Percentiles rank a stretch among this genome's conserved stretches.
These are phyloP conservation scores for Aureobasidium sp. DNA, from an alignment of 2,329 filamentous ascomycete genomes.

Conservation along the genomic window DNA sequence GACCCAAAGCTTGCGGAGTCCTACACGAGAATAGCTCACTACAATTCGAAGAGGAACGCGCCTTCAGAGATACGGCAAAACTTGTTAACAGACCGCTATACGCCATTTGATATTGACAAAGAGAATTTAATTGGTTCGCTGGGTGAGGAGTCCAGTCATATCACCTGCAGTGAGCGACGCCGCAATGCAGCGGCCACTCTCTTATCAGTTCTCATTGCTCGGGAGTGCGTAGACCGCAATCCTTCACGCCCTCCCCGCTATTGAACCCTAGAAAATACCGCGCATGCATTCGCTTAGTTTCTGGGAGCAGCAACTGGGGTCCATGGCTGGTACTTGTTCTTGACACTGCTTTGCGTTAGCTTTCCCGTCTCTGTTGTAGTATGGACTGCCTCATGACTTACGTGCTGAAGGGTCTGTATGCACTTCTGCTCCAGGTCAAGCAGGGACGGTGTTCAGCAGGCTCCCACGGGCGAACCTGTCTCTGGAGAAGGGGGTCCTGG, in stretches of 20 bases:
- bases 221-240: not conserved
- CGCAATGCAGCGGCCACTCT: not conserved
- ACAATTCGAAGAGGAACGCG: not conserved
- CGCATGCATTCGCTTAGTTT: constrained; percentile 11
- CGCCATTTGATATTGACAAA: constrained; percentile 11
- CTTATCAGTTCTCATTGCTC: constrained; percentile 2
- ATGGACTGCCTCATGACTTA: constrained; percentile 43
- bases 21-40: constrained; percentile 5
- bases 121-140: constrained; percentile 7
- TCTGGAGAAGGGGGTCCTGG: constrained; percentile 62
- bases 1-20: constrained; percentile 13
- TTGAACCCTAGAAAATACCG: not conserved
- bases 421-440: constrained; percentile 64
- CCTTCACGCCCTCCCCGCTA: constrained; percentile 3
- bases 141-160: constrained; percentile 2
- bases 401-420: constrained; percentile 94
- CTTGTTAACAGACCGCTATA: not conserved
- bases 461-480: constrained; percentile 66
- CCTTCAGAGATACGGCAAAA: not conserved
- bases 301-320: constrained; percentile 38
- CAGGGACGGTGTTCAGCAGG: constrained; percentile 63
- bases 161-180: not conserved
- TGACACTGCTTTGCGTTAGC: constrained; percentile 29
- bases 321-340: constrained; percentile 43
- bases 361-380: not conserved